phyloP scores from a whole-genome alignment of 2,329 filamentous ascomycete species.

The Venturia asperata region DNA sequence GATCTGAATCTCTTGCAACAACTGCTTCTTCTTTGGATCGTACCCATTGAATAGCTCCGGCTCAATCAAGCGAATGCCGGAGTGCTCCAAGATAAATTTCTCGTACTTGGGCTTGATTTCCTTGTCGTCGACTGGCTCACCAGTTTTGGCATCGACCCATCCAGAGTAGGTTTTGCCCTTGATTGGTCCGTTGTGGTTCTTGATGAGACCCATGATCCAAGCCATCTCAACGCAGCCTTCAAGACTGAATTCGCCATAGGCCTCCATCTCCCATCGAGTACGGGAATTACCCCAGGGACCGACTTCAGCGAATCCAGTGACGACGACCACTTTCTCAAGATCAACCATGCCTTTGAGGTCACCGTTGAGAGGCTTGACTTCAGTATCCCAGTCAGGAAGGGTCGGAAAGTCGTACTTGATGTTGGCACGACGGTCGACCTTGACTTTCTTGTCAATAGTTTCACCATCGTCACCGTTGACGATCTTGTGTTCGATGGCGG shows the following conservation, averaged over 20 bases:
- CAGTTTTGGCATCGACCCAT: constrained; percentile 91
- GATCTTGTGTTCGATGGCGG: constrained; percentile 90
- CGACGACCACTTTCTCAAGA: constrained; percentile 93
- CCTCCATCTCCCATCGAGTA: constrained; percentile 99
- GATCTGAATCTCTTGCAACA: constrained; percentile 95
- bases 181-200: constrained; percentile 92
- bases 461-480: constrained; percentile 92
- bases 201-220: constrained; percentile 99
- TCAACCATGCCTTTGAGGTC: constrained; percentile 97
- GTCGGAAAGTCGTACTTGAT: constrained; percentile 95
- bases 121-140: constrained; percentile 95
- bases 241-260: constrained; percentile 89
- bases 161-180: constrained; percentile 96
- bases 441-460: constrained; percentile 88
- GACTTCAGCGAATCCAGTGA: constrained; percentile 92
- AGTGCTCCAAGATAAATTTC: constrained; percentile 91
- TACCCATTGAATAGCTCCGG: constrained; percentile 95
- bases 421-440: constrained; percentile 88
- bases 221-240: constrained; percentile 99
- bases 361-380: constrained; percentile 80
- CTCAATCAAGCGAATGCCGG: constrained; percentile 94
- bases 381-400: constrained; percentile 84
- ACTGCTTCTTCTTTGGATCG: constrained; percentile 96
- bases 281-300: constrained; percentile 98
- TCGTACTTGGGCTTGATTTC: constrained; percentile 97